Percentiles rank a stretch among this genome's conserved stretches.
These are phyloP conservation scores for Pyrenochaeta sp. DNA, from an alignment of 2,329 filamentous ascomycete genomes.

Conservation along the genomic window DNA sequence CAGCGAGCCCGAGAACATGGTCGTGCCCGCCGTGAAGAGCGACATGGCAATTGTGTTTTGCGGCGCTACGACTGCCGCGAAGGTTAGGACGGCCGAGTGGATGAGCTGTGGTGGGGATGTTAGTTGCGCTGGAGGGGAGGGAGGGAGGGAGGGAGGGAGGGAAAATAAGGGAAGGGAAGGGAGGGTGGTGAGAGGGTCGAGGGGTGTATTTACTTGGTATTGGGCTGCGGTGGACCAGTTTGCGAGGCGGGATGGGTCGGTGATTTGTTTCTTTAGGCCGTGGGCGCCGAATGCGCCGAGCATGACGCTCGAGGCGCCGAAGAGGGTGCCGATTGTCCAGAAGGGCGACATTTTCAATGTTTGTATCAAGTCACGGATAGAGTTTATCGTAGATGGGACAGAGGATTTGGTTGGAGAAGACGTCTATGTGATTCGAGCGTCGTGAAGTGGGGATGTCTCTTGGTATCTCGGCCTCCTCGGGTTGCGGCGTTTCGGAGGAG, in stretches of 20 bases:
- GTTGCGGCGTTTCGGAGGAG: slow-evolving; percentile 26
- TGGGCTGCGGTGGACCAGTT: slow-evolving; percentile 72
- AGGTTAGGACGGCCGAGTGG: slow-evolving; percentile 67
- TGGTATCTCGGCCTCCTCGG: too few species aligned
- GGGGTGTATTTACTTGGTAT: slow-evolving; percentile 70
- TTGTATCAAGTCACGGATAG: too few species aligned
- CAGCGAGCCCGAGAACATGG: slow-evolving; percentile 71
- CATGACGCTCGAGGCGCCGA: slow-evolving; percentile 67
- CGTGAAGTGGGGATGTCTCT: slow-evolving; percentile 5
- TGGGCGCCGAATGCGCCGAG: slow-evolving; percentile 74
- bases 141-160: background rate
- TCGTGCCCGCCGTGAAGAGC: slow-evolving; percentile 71
- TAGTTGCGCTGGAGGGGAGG: slow-evolving; percentile 1
- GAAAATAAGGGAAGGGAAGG: background rate
- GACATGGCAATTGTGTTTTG: slow-evolving; percentile 64
- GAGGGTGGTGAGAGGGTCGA: too few species aligned
- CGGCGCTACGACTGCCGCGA: slow-evolving; percentile 61
- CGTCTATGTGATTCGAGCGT: slow-evolving; percentile 5
- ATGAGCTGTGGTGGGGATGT: slow-evolving; percentile 63
- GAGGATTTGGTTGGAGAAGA: slow-evolving; percentile 19
- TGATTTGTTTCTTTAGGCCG: slow-evolving; percentile 67
- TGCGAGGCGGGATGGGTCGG: slow-evolving; percentile 65
- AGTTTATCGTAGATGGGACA: too few species aligned
- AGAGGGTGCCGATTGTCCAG: slow-evolving; percentile 69
- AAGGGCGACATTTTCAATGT: slow-evolving; percentile 55